These are phyloP conservation scores for Cavenderia fasciculata DNA, from an alignment of 78 protist genomes.

Conservation along the genomic window DNA sequence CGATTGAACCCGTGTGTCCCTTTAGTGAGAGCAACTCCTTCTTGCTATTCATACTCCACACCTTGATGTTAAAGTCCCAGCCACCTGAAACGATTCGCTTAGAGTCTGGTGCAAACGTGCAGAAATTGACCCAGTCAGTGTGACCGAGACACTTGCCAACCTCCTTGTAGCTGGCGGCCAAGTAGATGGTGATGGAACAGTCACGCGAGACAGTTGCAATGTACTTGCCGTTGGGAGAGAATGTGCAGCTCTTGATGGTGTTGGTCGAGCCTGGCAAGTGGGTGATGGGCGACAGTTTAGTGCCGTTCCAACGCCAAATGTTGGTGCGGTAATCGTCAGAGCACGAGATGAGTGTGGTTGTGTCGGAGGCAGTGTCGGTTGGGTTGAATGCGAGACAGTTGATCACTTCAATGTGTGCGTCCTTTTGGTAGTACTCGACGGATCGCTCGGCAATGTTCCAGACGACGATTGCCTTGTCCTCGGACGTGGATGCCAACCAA, in stretches of 20 bases:
- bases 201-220: conserved; percentile 69
- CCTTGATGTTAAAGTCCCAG: conserved; percentile 71
- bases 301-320: conserved; percentile 31
- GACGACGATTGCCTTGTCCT: conserved; percentile 50
- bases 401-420: conserved; percentile 55
- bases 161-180: background rate
- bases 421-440: background rate
- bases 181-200: conserved; percentile 47
- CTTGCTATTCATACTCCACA: conserved; percentile 61
- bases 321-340: conserved; percentile 50
- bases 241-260: conserved; percentile 17
- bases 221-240: conserved; percentile 72
- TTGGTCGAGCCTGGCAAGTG: conserved; percentile 9
- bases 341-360: background rate
- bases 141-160: conserved; percentile 62
- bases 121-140: conserved; percentile 79
- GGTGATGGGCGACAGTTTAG: background rate
- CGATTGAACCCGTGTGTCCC: conserved; percentile 78
- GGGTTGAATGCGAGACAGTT: conserved; percentile 37
- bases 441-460: conserved; percentile 1
- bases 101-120: conserved; percentile 51
- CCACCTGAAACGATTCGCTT: conserved; percentile 64
- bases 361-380: background rate
- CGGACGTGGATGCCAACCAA: conserved; percentile 59
- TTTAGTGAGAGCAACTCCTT: conserved; percentile 22